Conservation (phyloP, 306 rosid species). For the Castanospermum australe region DNA sequence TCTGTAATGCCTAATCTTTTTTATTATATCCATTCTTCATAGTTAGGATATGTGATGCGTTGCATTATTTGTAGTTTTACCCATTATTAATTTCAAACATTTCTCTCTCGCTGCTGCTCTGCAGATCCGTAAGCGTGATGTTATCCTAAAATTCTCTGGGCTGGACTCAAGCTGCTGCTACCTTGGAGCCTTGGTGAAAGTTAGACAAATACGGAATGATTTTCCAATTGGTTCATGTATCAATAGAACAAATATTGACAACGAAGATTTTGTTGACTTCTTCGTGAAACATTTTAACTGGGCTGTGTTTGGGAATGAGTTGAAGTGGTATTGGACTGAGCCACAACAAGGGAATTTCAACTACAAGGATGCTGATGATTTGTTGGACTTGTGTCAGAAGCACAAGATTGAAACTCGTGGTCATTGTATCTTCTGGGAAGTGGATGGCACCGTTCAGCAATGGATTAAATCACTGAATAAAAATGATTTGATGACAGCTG, state of each 20-base stretch:
- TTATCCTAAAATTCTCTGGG: constrained; percentile 74
- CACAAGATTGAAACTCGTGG: constrained; percentile 72
- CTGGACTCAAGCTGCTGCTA: constrained; percentile 30
- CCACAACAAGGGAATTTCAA: constrained; percentile 75
- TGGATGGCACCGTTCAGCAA: constrained; percentile 63
- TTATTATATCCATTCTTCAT: not conserved
- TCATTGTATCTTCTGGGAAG: constrained; percentile 97
- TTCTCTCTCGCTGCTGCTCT: constrained; percentile 17
- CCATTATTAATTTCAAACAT: constrained; percentile 12
- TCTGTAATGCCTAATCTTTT: not conserved
- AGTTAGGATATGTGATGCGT: not conserved
- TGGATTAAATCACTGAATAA: constrained; percentile 66
- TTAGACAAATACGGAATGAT: constrained; percentile 58
- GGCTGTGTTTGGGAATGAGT: constrained; percentile 94
- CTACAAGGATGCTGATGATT: constrained; percentile 83
- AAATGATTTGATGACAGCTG: constrained; percentile 62
- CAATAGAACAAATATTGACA: constrained; percentile 78
- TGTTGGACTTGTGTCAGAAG: constrained; percentile 62
- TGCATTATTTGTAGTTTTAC: not conserved
- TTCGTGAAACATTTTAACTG: constrained; percentile 81
- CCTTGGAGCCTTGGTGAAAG: constrained; percentile 53
- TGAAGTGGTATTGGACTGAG: constrained; percentile 98
- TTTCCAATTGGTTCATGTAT: constrained; percentile 91
- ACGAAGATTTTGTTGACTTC: constrained; percentile 82
- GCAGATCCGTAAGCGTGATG: constrained; percentile 87